Conservation (phyloP, 306 rosid species). For the Datisca glomerata region DNA sequence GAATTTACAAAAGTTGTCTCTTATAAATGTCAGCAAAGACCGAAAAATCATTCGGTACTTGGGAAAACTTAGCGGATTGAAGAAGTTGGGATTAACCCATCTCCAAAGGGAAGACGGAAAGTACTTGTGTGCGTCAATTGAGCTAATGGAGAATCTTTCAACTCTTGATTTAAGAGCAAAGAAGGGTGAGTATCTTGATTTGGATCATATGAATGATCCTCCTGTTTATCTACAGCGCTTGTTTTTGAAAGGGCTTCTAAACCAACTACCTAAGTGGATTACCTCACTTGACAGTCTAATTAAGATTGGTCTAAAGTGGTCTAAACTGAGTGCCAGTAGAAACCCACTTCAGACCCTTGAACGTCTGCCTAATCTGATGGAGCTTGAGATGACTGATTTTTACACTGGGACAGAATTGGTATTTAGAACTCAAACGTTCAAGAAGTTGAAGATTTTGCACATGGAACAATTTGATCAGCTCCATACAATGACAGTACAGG, state of each 20-base stretch:
- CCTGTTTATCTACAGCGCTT: not conserved
- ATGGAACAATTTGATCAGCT: too few relatives aligned
- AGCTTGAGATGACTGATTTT: not conserved
- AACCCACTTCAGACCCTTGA: not conserved
- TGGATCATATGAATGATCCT: not conserved
- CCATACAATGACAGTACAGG: too few relatives aligned
- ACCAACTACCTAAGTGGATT: not conserved
- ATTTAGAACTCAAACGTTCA: not conserved
- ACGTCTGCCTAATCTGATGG: not conserved
- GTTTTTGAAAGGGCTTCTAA: not conserved
- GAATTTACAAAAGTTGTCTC: too few relatives aligned
- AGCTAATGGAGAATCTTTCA: not conserved
- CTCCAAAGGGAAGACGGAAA: not conserved
- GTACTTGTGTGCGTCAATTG: not conserved
- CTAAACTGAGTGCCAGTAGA: not conserved
- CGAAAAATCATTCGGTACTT: too few relatives aligned
- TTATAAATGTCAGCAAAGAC: too few relatives aligned
- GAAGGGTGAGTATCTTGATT: constrained; percentile 3
- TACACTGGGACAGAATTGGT: not conserved
- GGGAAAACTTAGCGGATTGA: not conserved
- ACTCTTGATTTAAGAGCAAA: constrained; percentile 2
- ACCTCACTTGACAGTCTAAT: not conserved
- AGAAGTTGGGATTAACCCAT: not conserved
- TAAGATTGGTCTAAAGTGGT: not conserved
- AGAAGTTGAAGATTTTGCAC: not conserved